These are phyloP conservation scores for Begonia peltatifolia DNA, from an alignment of 306 rosid genomes.

Conservation along the genomic window DNA sequence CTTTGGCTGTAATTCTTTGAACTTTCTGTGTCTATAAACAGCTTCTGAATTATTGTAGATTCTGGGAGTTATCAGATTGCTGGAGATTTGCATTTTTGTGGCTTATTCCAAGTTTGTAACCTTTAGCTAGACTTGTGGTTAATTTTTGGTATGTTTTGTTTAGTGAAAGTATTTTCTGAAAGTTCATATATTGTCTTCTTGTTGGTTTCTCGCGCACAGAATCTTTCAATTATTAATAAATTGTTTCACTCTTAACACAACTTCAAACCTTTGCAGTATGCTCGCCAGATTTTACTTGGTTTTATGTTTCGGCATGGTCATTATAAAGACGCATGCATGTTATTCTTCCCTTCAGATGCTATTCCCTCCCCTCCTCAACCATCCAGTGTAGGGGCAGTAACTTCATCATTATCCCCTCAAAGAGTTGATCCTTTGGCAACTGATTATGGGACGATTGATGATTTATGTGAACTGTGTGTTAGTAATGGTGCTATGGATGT, in stretches of 20 bases:
- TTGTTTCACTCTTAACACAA: background rate
- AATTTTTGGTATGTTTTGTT: too few species aligned
- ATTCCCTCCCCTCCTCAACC: slow-evolving; percentile 67
- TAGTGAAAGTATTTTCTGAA: too few species aligned
- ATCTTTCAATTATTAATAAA: too few species aligned
- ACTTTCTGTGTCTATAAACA: too few species aligned
- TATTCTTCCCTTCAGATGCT: slow-evolving; percentile 71
- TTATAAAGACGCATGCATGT: slow-evolving; percentile 68
- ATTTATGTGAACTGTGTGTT: slow-evolving; percentile 69
- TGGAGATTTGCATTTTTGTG: too few species aligned
- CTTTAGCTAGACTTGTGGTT: too few species aligned
- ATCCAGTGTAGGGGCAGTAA: slow-evolving; percentile 36
- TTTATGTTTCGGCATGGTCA: slow-evolving; percentile 92
- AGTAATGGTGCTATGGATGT: slow-evolving; percentile 76
- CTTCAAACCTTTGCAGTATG: slow-evolving; percentile 53
- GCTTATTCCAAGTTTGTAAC: too few species aligned
- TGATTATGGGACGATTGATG: slow-evolving; percentile 89
- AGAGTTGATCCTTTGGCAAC: slow-evolving; percentile 69
- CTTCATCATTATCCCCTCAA: slow-evolving; percentile 83
- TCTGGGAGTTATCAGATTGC: too few species aligned
- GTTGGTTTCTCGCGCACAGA: too few species aligned
- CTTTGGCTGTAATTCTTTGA: too few species aligned
- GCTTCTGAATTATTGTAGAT: too few species aligned
- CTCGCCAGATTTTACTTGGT: slow-evolving; percentile 78
- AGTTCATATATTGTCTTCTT: too few species aligned